Percentiles rank a stretch among this genome's conserved stretches.
Evolutionary conservation across 129 eudicot genomes (phyloP).

Genomic region (Logfia minima): DNA sequence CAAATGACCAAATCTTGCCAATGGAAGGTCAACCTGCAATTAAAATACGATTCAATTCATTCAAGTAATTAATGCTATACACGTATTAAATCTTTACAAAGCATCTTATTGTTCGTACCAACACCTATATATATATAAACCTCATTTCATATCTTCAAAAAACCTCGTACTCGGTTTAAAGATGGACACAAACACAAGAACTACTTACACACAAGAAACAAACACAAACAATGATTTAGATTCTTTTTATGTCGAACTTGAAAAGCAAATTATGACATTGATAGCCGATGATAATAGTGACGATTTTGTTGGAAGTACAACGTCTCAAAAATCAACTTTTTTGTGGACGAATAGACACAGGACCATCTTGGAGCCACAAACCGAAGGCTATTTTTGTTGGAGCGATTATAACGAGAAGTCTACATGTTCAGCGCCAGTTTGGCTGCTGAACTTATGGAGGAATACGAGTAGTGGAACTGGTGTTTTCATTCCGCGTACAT

Average conservation of each 20-base stretch:
- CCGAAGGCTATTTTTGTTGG: conserved; percentile 43
- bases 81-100: neutral
- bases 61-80: neutral
- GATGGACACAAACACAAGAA: conserved; percentile 22
- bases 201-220: neutral
- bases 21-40: conserved; percentile 1
- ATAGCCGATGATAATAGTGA: conserved; percentile 41
- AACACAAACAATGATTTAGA: conserved; percentile 15
- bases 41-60: conserved; percentile 2
- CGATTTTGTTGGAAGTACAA: neutral
- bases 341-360: conserved; percentile 5
- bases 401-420: conserved; percentile 20
- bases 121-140: conserved; percentile 16
- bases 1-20: conserved; percentile 15
- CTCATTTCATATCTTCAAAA: neutral
- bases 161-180: neutral
- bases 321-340: neutral
- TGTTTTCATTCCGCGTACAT: conserved; percentile 53
- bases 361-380: conserved; percentile 2
- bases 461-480: conserved; percentile 53
- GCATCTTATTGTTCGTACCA: conserved; percentile 10
- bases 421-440: conserved; percentile 31
- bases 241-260: conserved; percentile 22
- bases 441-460: conserved; percentile 50
- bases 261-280: conserved; percentile 39